Evolutionary conservation across 495 filamentous ascomycete genomes (phyloP).

Genomic region (Pseudevernia furfuracea): DNA sequence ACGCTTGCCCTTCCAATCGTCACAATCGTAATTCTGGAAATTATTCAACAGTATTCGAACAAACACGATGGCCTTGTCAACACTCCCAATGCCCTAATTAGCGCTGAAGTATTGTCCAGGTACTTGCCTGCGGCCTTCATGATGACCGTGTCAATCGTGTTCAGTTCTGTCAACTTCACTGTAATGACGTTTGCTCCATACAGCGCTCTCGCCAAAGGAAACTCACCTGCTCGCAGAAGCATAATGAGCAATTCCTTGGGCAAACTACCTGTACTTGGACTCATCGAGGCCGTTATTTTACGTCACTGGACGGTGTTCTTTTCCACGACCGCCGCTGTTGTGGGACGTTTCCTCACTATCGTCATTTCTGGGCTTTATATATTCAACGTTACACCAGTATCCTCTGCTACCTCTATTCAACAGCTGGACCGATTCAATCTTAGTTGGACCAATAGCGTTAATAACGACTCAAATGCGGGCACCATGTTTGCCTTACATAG

Average conservation of each 20-base stretch:
- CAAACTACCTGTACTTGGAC: not conserved
- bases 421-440: not conserved
- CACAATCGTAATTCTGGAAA: not conserved
- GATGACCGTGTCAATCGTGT: not conserved
- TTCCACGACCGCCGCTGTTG: not conserved
- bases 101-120: not conserved
- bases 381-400: not conserved
- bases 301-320: not conserved
- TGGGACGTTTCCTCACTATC: not conserved
- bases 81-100: not conserved
- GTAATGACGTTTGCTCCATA: not conserved
- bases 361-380: not conserved
- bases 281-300: not conserved
- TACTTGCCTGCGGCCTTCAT: not conserved
- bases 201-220: not conserved
- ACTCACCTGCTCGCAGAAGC: not conserved
- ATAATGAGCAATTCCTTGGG: not conserved
- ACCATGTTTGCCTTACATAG: not conserved
- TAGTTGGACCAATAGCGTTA: not conserved
- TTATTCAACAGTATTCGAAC: not conserved
- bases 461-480: not conserved
- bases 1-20: not conserved
- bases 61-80: not conserved
- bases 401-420: not conserved
- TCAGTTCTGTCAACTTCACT: not conserved